These are phyloP conservation scores for Lepidium africanum DNA, from an alignment of 345 rosid species.

Conservation along the genomic window DNA sequence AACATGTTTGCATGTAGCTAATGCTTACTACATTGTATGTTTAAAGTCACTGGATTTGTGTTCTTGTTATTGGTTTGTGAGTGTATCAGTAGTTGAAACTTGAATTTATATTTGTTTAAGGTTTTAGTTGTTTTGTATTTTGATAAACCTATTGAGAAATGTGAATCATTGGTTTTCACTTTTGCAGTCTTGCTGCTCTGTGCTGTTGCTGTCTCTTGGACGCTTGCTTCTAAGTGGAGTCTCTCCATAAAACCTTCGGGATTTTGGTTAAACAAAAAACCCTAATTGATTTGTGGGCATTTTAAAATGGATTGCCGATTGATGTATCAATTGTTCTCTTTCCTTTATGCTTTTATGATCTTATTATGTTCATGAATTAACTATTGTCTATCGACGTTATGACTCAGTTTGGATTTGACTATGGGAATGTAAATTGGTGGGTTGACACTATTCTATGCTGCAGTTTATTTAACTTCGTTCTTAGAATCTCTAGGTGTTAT, in stretches of 20 bases:
- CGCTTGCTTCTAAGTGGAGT: constrained; percentile 35
- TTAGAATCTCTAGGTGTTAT: not conserved
- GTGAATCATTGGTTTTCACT: not conserved
- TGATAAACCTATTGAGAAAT: not conserved
- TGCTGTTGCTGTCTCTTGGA: constrained; percentile 34
- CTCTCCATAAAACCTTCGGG: not conserved
- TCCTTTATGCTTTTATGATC: constrained; percentile 2
- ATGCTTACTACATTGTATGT: not conserved
- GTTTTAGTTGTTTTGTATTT: not conserved
- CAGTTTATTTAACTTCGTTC: not conserved
- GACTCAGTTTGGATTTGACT: constrained; percentile 11
- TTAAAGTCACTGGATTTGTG: not conserved
- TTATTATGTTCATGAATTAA: not conserved
- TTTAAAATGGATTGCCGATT: not conserved
- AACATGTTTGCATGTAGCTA: not conserved
- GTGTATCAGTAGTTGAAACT: not conserved
- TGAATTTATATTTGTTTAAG: not conserved
- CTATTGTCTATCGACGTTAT: not conserved
- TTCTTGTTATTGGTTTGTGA: not conserved
- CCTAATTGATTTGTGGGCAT: not conserved
- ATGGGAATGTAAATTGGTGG: constrained; percentile 25
- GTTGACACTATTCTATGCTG: not conserved
- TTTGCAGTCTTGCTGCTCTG: constrained; percentile 44
- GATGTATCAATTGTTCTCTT: not conserved
- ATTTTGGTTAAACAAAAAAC: not conserved